Conservation (phyloP, 2,329 filamentous ascomycete genomes). For the Colletotrichum eleusines region DNA sequence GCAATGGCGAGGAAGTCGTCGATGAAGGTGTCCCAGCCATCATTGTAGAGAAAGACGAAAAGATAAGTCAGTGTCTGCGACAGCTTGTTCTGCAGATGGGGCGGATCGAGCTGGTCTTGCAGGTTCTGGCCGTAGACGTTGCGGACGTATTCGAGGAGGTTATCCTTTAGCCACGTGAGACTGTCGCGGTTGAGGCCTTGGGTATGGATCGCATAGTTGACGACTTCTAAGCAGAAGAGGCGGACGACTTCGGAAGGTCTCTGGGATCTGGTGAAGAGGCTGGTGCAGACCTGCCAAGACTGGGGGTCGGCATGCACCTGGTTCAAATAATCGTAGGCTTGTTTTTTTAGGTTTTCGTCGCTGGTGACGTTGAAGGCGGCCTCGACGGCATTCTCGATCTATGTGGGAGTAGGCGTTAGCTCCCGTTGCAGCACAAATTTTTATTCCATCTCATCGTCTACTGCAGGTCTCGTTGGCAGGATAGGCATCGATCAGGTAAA, state of each 20-base stretch:
- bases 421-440: background rate
- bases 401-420: slow-evolving; percentile 34
- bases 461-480: background rate
- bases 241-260: slow-evolving; percentile 85
- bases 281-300: slow-evolving; percentile 90
- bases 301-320: slow-evolving; percentile 85
- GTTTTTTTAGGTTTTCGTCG: slow-evolving; percentile 79
- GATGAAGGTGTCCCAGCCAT: slow-evolving; percentile 90
- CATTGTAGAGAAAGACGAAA: slow-evolving; percentile 87
- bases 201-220: slow-evolving; percentile 90
- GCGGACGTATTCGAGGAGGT: slow-evolving; percentile 83
- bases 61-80: slow-evolving; percentile 95
- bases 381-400: slow-evolving; percentile 96
- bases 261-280: slow-evolving; percentile 84
- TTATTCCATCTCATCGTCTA: background rate
- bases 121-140: slow-evolving; percentile 75
- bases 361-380: slow-evolving; percentile 89
- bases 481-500: slow-evolving; percentile 24
- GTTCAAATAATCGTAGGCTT: slow-evolving; percentile 84
- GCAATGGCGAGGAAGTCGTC: slow-evolving; percentile 89
- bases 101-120: slow-evolving; percentile 73
- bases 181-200: slow-evolving; percentile 80
- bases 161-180: slow-evolving; percentile 82
- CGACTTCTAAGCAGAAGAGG: slow-evolving; percentile 88
- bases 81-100: slow-evolving; percentile 93